phyloP scores from a whole-genome alignment of 208 protist species.

The Leishmania aethiopica region DNA sequence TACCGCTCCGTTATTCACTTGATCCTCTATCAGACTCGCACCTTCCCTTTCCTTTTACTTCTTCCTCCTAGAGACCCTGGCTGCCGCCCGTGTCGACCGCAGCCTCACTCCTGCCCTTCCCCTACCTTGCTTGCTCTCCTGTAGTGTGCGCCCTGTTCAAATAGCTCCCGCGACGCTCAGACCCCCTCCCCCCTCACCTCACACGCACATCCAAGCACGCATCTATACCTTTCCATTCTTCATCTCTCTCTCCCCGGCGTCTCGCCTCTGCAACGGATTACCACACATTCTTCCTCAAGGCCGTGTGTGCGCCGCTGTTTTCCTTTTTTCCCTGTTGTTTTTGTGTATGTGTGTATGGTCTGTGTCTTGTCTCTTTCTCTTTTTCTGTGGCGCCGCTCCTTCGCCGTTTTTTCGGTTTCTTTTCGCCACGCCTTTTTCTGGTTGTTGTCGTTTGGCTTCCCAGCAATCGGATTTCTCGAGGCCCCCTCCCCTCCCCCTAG shows the following conservation, averaged over 20 bases:
- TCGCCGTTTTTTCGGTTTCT: conserved; percentile 11
- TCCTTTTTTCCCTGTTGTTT: neutral
- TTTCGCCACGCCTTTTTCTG: neutral
- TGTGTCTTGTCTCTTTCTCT: neutral
- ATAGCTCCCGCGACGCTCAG: neutral
- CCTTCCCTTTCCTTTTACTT: conserved; percentile 5
- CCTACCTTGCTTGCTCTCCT: neutral
- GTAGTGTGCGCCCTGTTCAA: neutral
- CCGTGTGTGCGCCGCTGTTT: neutral
- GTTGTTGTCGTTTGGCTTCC: neutral
- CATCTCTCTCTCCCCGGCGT: neutral
- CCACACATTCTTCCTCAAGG: neutral
- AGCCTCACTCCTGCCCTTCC: neutral
- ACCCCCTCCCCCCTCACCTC: neutral
- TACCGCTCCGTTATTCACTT: neutral
- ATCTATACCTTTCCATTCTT: neutral
- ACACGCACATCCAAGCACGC: neutral
- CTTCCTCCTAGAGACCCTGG: neutral
- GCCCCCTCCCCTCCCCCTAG: neutral
- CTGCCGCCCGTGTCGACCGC: neutral
- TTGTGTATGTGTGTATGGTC: neutral
- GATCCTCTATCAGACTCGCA: neutral
- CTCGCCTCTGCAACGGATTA: neutral
- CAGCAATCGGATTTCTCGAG: neutral
- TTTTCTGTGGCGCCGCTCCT: neutral